These are phyloP conservation scores for Termitomyces sp. DNA, from an alignment of 768 basidiomycete species.

Conservation along the genomic window DNA sequence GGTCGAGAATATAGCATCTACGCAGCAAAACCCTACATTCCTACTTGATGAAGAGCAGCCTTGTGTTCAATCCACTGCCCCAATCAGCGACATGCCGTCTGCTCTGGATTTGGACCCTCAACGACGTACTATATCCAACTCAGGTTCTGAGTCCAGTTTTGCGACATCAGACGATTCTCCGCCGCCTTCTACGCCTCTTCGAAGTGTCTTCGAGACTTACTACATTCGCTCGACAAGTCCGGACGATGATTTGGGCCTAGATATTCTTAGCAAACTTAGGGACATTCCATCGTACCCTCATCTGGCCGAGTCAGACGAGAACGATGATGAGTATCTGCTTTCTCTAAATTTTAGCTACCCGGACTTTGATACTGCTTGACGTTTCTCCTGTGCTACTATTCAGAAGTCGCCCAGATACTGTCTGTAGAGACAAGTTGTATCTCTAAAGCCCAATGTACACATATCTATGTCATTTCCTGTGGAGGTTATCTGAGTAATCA, in stretches of 20 bases:
- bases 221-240: constrained; percentile 13
- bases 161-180: constrained; percentile 13
- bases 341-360: constrained; percentile 14
- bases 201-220: neutral
- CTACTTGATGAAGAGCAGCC: neutral
- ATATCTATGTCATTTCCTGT: neutral
- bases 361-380: constrained; percentile 3
- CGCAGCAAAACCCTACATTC: neutral
- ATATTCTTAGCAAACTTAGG: constrained; percentile 7
- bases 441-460: neutral
- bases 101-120: neutral
- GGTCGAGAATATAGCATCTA: neutral
- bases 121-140: neutral
- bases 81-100: neutral
- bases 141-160: constrained; percentile 7
- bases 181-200: constrained; percentile 9
- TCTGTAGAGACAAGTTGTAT: neutral
- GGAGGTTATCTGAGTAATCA: no score
- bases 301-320: constrained; percentile 9
- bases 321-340: constrained; percentile 14
- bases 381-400: neutral
- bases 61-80: neutral
- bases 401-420: neutral
- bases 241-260: neutral
- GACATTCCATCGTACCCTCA: constrained; percentile 8